Evolutionary conservation across 768 basidiomycete species (phyloP), one percentile per base, ranked within the genome.

Genomic region (Pisolithus orientalis): DNA sequence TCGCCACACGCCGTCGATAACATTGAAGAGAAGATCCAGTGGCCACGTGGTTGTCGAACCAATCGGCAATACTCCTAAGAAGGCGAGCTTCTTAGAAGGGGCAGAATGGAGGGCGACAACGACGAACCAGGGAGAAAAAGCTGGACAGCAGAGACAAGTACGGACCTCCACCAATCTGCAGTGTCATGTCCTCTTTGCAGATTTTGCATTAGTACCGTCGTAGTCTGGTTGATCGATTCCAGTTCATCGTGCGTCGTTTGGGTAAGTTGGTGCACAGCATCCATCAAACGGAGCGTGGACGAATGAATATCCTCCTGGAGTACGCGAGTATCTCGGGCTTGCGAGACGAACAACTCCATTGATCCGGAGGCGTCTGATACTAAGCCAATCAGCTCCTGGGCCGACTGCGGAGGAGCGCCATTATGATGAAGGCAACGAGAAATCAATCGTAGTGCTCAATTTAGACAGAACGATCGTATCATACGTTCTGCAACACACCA

Each of bases 221-320:
- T 70, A 21, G 81, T 76, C 17, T 62, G 69, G 45, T 77, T 79
- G 50, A 84, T 74, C 52, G 70, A 72, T 49, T 72, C 66, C 37
- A 83, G 63, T 55, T 80, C 78, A 14, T 57, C 52, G 21, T 69
- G 72, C 2, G 78, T 70, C 9, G 67, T 70, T 31, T 61, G 58
- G 1, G 73, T 70, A 21, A 82, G 62, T 10, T 67, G 62, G 7
- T 66, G 55, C 25, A 83, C 57, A 0, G 68, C 63, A 21, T 65
- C 59, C 9, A 60, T 63, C 8, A 83, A 70, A 9, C 59, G 58
- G 14, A 57, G 49, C 44, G 74, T 73, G 21, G 75, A 70, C 32
- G 59, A 51, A 6, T 68, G 57, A 5, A 72, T 66, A 24, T 73
- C 66, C 28, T 54, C 57, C 51, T 82, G 80, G 31, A 67, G 61